Evolutionary conservation across 495 filamentous ascomycete species (phyloP), one percentile per base, ranked within the genome.

Genomic region (Hypoxylon cercidicola): DNA sequence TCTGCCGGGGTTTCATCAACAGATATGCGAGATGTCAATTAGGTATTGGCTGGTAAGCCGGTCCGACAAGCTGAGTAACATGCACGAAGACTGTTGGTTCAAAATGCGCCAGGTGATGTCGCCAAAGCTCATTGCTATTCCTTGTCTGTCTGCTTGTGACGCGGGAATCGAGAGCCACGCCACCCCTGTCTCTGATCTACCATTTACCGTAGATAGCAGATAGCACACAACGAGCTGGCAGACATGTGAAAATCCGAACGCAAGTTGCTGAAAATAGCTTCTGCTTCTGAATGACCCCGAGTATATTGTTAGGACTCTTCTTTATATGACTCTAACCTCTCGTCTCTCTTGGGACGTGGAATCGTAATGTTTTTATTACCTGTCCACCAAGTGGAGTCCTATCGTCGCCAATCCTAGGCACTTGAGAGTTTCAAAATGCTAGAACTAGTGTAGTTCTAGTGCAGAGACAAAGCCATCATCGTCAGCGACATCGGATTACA

Each of bases 401-500:
- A 43, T 62, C 40, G 21, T 67, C 64, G 48, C 64, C 48, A 62
- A 53, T 45, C 25, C 25, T 28, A 25, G 41, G 25, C 34, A n/a
- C n/a, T 49, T 50, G 61, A 44, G 34, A 15, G 30, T 65, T 51
- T 28, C 25, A 48, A 39, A 46, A 51, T 62, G 15, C 41, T 47
- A 40, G 18, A 30, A 4, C 13, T 28, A 28, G 25, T 28, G 3
- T 28, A 28, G 25, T 7, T 28, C 25, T 28, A 12, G 13, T 11
- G 34, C 11, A 37, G 3, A 2, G 3, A 28, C 25, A 7, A 3
- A 28, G 25, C 54, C 20, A 39, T 45, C 43, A 55, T 68, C 60
- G 44, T 32, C 50, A 63, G 65, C 65, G 65, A 68, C 59, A 68
- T 63, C 65, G 65, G 65, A 59, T 68, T 68, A 51, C 34, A 55